Conservation (phyloP, 208 protist species). For the Willaertia magna region DNA sequence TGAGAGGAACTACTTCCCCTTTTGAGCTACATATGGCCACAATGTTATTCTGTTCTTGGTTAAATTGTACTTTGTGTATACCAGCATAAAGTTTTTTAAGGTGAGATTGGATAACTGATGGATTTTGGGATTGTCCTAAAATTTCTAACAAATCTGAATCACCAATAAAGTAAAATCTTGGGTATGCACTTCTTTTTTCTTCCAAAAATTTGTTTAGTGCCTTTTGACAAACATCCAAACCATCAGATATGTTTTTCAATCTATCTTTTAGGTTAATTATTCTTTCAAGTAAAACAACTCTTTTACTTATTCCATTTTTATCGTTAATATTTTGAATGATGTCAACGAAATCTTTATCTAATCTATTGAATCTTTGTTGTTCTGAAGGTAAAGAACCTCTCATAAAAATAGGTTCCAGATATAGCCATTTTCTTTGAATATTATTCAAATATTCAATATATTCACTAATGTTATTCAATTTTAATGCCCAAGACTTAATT, state of each 20-base stretch:
- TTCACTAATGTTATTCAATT: constrained; percentile 70
- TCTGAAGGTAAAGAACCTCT: constrained; percentile 87
- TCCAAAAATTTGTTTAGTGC: constrained; percentile 93
- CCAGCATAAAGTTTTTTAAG: constrained; percentile 95
- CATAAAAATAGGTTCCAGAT: constrained; percentile 94
- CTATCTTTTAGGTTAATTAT: constrained; percentile 61
- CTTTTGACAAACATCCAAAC: constrained; percentile 90
- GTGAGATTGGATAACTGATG: constrained; percentile 87
- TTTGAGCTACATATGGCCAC: constrained; percentile 69
- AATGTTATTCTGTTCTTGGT: constrained; percentile 65
- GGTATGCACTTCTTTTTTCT: constrained; percentile 85
- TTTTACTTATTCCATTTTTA: constrained; percentile 35
- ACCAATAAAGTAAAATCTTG: constrained; percentile 98
- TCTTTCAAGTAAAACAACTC: constrained; percentile 65
- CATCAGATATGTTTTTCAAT: constrained; percentile 67
- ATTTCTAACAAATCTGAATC: constrained; percentile 97
- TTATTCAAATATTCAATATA: constrained; percentile 79
- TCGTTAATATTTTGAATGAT: constrained; percentile 70
- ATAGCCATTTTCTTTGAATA: constrained; percentile 96
- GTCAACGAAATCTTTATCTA: constrained; percentile 80
- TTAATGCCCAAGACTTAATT: constrained; percentile 70
- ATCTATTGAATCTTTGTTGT: constrained; percentile 76
- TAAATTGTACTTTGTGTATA: constrained; percentile 83
- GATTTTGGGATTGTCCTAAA: constrained; percentile 81
- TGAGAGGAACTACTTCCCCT: constrained; percentile 78